Base-by-base conservation (phyloP, 768 basidiomycete genomes). In the Termitomyces sp. region DNA sequence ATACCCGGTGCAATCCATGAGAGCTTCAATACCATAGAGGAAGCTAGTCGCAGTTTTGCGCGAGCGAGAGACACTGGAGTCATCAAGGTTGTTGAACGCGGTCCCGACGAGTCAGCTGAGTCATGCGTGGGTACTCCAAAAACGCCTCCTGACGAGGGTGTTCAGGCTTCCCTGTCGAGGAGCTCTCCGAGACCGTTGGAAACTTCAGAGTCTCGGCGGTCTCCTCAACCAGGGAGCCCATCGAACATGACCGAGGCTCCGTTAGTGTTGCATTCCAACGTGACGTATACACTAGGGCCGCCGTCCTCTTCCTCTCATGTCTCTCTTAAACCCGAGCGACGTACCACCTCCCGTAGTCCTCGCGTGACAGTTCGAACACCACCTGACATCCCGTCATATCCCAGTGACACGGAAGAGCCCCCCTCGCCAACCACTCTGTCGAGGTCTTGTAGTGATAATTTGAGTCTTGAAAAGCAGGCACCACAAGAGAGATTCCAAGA, bases 1-100 rank as follows among this genome's bases (percentile, higher is more conserved):
- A 72, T 83, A 10, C 69, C 77, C 9, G 76, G 74, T 34, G 67
- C 79, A 3, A 59, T 78, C 6, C 66, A 74, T 61, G 74, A 84
- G 57, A 70, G 79, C 45, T 84, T 80, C 61, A 9, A 57, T 2
- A 71, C 77, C 3, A 63, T 76, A 59, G 76, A 71, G 30, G 76
- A 82, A 59, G 83, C 83, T 0, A 36, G 44, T 22, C 60, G 63
- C 6, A 66, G 64, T 45, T 78, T 76, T 62, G 48, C 61, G 3
- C 59, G 68, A 52, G 74, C 67, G 42, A 53, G 57, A 30, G 54
- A 57, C 4, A 67, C 61, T 46, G 75, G 76, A 49, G 64, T 65
- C 42, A 71, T 69, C 8, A 71, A 65, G 34, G 57, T 71, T 46
- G 64, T 76, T 18, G 59, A 57, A 45, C 53, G 53, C 51, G 20